These are phyloP conservation scores for Macaranga tanarius DNA, from an alignment of 441 rosid species.

Conservation along the genomic window DNA sequence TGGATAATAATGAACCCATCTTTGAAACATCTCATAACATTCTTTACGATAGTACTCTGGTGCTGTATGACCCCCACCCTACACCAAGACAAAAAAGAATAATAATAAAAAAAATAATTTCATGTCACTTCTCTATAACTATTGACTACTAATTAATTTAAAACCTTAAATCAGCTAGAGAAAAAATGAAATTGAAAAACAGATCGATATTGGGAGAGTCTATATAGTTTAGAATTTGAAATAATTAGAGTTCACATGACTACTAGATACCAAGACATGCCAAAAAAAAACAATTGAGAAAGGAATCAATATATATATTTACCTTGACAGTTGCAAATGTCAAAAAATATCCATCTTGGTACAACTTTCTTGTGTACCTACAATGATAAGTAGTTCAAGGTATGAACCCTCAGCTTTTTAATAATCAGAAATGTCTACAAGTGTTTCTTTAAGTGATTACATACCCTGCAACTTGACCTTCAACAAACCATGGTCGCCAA, in stretches of 20 bases:
- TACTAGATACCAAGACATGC: no score
- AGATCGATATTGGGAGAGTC: no score
- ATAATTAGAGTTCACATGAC: no score
- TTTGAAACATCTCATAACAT: constrained; percentile 31
- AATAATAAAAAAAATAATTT: no score
- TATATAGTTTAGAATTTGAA: no score
- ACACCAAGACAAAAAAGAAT: neutral
- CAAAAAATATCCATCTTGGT: constrained; percentile 15
- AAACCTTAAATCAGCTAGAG: no score
- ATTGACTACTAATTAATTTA: no score
- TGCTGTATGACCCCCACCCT: constrained; percentile 48
- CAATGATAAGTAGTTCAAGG: neutral
- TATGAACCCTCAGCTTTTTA: neutral
- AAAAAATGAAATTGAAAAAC: no score
- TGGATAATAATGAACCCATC: constrained; percentile 40
- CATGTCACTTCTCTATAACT: no score
- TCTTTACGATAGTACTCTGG: constrained; percentile 31
- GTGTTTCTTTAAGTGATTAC: no score
- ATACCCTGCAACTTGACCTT: constrained; percentile 43
- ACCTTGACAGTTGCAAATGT: constrained; percentile 38
- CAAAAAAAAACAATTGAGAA: no score
- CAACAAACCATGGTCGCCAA: constrained; percentile 39
- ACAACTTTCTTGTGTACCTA: constrained; percentile 32
- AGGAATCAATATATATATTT: neutral
- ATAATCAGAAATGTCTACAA: neutral